Evolutionary conservation across 805 yeast species (phyloP).

Genomic region (Candida hungchunana): DNA sequence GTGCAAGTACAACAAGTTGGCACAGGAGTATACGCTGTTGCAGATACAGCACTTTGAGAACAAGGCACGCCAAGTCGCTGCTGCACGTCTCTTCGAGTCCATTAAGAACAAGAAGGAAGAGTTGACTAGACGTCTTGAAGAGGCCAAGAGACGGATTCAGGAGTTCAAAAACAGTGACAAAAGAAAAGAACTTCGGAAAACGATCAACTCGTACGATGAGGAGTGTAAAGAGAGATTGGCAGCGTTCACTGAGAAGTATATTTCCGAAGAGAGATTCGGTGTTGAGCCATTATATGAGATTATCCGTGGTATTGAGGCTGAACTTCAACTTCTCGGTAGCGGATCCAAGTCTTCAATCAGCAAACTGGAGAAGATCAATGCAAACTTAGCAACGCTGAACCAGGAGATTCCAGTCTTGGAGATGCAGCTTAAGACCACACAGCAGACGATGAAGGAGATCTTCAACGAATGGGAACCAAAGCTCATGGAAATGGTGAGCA

Average conservation of each 20-base stretch:
- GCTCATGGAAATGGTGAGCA: constrained; percentile 45
- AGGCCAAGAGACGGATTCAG: constrained; percentile 27
- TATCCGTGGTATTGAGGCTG: constrained; percentile 45
- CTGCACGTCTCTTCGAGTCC: constrained; percentile 27
- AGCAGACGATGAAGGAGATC: constrained; percentile 34
- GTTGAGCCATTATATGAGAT: constrained; percentile 35
- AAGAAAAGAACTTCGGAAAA: constrained; percentile 24
- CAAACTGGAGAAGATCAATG: constrained; percentile 29
- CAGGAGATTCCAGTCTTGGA: constrained; percentile 12
- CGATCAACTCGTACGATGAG: constrained; percentile 33
- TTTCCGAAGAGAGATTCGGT: constrained; percentile 33
- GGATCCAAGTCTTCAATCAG: constrained; percentile 36
- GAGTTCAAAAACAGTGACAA: constrained; percentile 22
- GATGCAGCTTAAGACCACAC: constrained; percentile 25
- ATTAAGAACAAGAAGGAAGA: constrained; percentile 29
- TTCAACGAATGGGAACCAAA: constrained; percentile 56
- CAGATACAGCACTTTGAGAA: constrained; percentile 35
- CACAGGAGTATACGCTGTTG: constrained; percentile 25
- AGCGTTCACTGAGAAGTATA: constrained; percentile 37
- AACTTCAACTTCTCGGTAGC: constrained; percentile 32
- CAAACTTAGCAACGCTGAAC: constrained; percentile 22
- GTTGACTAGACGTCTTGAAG: constrained; percentile 25
- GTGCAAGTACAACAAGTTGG: constrained; percentile 23
- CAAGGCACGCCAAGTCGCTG: constrained; percentile 33
- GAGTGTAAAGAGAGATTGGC: constrained; percentile 38